Base-by-base conservation (phyloP, 2,329 filamentous ascomycete genomes). In the Claviceps africana region DNA sequence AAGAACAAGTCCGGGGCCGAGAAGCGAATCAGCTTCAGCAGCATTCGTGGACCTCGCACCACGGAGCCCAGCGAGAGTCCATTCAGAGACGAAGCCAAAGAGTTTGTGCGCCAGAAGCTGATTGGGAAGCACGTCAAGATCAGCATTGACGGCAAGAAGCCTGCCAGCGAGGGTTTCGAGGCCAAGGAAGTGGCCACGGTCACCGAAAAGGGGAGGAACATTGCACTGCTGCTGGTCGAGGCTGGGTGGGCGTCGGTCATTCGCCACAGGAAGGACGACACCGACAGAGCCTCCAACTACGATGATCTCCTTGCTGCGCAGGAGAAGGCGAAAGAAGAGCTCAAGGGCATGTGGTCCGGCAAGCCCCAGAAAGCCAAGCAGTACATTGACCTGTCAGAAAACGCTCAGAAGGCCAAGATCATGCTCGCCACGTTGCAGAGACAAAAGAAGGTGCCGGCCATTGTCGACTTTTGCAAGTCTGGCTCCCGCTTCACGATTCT, bases 401-500 rank as follows among this genome's bases (percentile, higher is more conserved):
- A 79, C 55, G 72, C 91, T 7, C 91, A 97, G 67, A 95, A 96
- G 71, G 93, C 93, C 56, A 97, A 96, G 77, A 84, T 95, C 51
- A 89, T 95, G 67, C 78, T 95, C 39, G 86, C 87, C 11, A 83
- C 88, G 22, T 77, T 98, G 33, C 87, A 93, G 56, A 82, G 91
- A 51, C 90, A 96, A 67, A 91, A 88, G 75, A 91, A 87, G 68
- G 84, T 97, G 3, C 89, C 93, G 8, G 93, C 86, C 11, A 77
- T 98, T 59, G 89, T 98, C 43, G 93, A 98, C 68, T 98, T 94
- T 67, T 93, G 95, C 74, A 96, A 97, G 71, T 87, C 89, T n/a
- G 93, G 87, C 31, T 95, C 90, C 42, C 82, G 93, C 59, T 98
- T 97, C 69, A 95, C 88, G 28, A 77, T 98, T 37, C 74, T 98